These are phyloP conservation scores for Trametes sanguinea DNA, from an alignment of 768 basidiomycete species.

Conservation along the genomic window DNA sequence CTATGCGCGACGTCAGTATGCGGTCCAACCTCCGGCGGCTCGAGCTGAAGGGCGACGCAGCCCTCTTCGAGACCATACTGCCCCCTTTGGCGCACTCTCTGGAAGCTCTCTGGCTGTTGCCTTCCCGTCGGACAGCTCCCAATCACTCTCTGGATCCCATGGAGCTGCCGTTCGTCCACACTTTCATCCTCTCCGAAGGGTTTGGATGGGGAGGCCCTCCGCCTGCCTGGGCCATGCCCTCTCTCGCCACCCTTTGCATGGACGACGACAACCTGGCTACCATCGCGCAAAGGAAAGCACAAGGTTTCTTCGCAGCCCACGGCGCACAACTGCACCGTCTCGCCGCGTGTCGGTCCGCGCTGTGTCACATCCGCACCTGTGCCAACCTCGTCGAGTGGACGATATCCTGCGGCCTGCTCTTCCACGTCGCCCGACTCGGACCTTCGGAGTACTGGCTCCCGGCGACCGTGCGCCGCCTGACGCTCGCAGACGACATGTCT, in stretches of 20 bases:
- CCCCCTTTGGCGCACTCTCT: slow-evolving; percentile 5
- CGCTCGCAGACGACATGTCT: not conserved
- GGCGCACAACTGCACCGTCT: slow-evolving; percentile 1
- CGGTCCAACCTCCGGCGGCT: slow-evolving; percentile 12
- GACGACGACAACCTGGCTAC: slow-evolving; percentile 1
- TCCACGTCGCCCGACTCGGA: not conserved
- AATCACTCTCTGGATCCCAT: not conserved
- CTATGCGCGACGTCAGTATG: slow-evolving; percentile 1
- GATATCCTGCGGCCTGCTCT: not conserved
- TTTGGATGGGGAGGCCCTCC: slow-evolving; percentile 7
- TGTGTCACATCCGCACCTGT: not conserved
- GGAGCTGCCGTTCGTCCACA: slow-evolving; percentile 1
- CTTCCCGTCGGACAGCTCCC: not conserved
- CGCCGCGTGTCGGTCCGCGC: not conserved
- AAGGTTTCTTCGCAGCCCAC: slow-evolving; percentile 1
- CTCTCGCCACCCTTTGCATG: not conserved
- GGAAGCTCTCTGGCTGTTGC: slow-evolving; percentile 17
- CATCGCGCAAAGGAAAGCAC: not conserved
- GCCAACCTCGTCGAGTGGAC: slow-evolving; percentile 16
- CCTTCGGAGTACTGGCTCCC: not conserved
- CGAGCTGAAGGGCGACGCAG: slow-evolving; percentile 9
- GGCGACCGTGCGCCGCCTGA: slow-evolving; percentile 3
- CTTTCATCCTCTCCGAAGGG: slow-evolving; percentile 5
- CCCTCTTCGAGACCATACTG: slow-evolving; percentile 4
- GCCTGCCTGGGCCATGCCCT: slow-evolving; percentile 1